phyloP scores from a whole-genome alignment of 805 yeast species.

The Cyberlindnera sargentensis region DNA sequence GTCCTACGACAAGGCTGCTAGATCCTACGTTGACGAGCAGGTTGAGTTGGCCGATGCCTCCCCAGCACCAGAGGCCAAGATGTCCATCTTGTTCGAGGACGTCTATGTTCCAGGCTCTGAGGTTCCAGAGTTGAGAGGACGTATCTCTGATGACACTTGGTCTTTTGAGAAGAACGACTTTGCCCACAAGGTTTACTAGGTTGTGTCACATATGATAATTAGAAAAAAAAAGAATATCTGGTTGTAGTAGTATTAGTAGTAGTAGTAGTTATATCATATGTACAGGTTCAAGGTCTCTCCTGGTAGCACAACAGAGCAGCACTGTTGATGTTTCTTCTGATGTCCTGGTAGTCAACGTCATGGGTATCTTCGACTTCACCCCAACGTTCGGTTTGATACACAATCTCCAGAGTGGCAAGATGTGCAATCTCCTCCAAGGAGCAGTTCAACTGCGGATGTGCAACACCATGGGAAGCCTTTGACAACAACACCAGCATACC shows the following conservation, averaged over 20 bases:
- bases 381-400: slow-evolving; percentile 85
- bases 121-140: slow-evolving; percentile 89
- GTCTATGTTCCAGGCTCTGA: slow-evolving; percentile 94
- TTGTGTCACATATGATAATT: too few species aligned
- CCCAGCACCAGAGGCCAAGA: slow-evolving; percentile 92
- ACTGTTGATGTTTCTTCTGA: slow-evolving; percentile 73
- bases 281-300: slow-evolving; percentile 7
- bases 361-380: slow-evolving; percentile 99
- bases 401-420: slow-evolving; percentile 74
- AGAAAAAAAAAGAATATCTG: too few species aligned
- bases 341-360: slow-evolving; percentile 91
- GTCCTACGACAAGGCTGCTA: slow-evolving; percentile 91
- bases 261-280: too few species aligned
- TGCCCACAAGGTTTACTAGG: slow-evolving; percentile 26
- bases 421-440: slow-evolving; percentile 66
- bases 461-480: slow-evolving; percentile 41
- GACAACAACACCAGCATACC: slow-evolving; percentile 63
- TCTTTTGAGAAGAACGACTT: slow-evolving; percentile 49
- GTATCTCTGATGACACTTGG: slow-evolving; percentile 95
- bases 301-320: slow-evolving; percentile 55
- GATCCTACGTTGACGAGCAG: slow-evolving; percentile 93
- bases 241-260: too few species aligned
- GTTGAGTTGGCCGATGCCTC: slow-evolving; percentile 89
- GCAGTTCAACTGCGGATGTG: slow-evolving; percentile 23
- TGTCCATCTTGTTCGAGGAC: slow-evolving; percentile 92